Base-by-base conservation (phyloP, 2,329 filamentous ascomycete genomes). In the Fusarium sp. region DNA sequence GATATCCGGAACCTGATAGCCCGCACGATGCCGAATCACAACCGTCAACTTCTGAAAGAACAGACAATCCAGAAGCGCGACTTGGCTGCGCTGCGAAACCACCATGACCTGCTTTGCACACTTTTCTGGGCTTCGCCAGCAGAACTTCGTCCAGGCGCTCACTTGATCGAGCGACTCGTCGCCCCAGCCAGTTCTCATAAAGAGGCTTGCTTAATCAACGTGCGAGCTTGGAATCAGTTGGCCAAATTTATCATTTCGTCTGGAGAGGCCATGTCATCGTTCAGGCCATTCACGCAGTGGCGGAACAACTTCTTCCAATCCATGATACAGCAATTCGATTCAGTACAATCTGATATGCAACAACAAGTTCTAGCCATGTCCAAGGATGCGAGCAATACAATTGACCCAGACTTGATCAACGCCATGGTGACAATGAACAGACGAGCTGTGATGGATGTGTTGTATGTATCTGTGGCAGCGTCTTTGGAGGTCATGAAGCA, bases 21-120 rank as follows among this genome's bases (percentile, higher is more conserved):
- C 15, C 84, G 89, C 27, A 84, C 88, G 2, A 81, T 89, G 55
- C 89, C 89, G 4, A 91, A 91, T 64, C 89, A 91, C 68, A 84
- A 88, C 66, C 82, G 89, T 11, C 86, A 89, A 60, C 87, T 88
- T 57, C 83, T 85, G 35, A 90, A 89, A 69, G 88, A 91, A 72
- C 83, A 88, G 58, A 81, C 80, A 8, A 82, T 90, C 13, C 82
- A 85, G 57, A 81, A 88, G 67, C 83, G 84, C 36, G 88, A 91
- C 47, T 80, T 91, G 43, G 87, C 87, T 6, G 87, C 88, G 7
- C 77, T 91, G 41, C 81, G 88, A 58, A 91, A 91, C 62, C 89
- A 91, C 61, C 89, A 91, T 59, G 89, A 91, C 74, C 83, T 91
- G 40, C 80, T 91, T 5, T 88, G 86, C 66, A 89, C 88, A 1